Evolutionary conservation across 768 basidiomycete genomes (phyloP).

Genomic region (Suillus subluteus): DNA sequence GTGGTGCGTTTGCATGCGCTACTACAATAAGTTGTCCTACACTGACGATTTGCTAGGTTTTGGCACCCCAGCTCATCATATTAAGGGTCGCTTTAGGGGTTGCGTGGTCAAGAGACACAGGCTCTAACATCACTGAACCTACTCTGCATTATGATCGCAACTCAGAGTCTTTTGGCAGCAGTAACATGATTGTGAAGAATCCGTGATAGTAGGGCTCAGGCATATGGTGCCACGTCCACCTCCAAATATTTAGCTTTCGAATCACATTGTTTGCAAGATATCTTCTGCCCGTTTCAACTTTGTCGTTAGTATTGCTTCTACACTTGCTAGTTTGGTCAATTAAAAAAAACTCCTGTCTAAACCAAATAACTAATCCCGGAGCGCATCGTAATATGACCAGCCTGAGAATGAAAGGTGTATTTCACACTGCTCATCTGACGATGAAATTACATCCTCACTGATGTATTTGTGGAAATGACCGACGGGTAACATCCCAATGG

Average conservation of each 20-base stretch:
- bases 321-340: background rate
- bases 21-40: background rate
- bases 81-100: slow-evolving; percentile 1
- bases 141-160: background rate
- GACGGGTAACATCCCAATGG: too few species aligned
- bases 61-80: slow-evolving; percentile 13
- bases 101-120: slow-evolving; percentile 8
- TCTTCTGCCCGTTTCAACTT: background rate
- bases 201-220: background rate
- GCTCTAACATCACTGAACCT: background rate
- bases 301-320: background rate
- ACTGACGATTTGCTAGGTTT: background rate
- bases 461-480: too few species aligned
- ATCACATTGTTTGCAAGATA: background rate
- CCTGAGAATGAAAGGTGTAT: too few species aligned
- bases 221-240: background rate
- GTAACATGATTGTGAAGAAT: background rate
- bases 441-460: too few species aligned
- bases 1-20: background rate
- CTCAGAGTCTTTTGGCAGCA: background rate
- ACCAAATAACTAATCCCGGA: too few species aligned
- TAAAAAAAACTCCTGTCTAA: background rate
- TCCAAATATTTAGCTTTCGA: background rate
- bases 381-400: too few species aligned
- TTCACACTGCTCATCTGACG: too few species aligned